Percentiles rank a stretch among this genome's conserved stretches.
Evolutionary conservation across 441 rosid species (phyloP).

Genomic region (Bruguiera hainesii): DNA sequence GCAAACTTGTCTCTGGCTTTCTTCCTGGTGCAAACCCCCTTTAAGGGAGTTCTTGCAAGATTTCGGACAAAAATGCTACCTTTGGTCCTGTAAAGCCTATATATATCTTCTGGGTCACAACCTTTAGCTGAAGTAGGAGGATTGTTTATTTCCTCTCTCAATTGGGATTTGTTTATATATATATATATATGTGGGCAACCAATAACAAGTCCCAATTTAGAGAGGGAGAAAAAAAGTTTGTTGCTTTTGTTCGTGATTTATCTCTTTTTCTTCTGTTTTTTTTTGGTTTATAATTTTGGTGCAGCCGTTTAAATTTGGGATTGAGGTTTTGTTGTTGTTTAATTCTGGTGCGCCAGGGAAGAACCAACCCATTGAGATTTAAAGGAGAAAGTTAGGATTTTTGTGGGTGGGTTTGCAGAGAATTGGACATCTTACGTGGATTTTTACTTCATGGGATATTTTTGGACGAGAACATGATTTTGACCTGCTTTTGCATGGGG

Average conservation of each 20-base stretch:
- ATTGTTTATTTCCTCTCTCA: constrained; percentile 28
- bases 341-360: neutral
- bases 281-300: too few species aligned
- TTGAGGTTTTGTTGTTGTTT: too few species aligned
- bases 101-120: neutral
- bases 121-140: constrained; percentile 15
- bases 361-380: constrained; percentile 8
- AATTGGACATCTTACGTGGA: constrained; percentile 16
- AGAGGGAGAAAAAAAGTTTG: constrained; percentile 8
- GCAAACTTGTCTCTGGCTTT: constrained; percentile 13
- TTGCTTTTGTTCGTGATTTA: neutral
- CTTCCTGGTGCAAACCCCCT: constrained; percentile 18
- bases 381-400: constrained; percentile 16
- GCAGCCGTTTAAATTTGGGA: too few species aligned
- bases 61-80: constrained; percentile 24
- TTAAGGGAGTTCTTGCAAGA: neutral
- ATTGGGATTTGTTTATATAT: constrained; percentile 36
- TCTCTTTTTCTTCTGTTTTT: neutral
- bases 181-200: constrained; percentile 2
- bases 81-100: neutral
- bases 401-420: constrained; percentile 16
- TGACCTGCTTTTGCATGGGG: constrained; percentile 17
- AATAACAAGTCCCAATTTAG: constrained; percentile 32
- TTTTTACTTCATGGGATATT: constrained; percentile 18
- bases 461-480: constrained; percentile 18